Conservation (phyloP, 257 asterid species). For the Gentiana macrophylla region DNA sequence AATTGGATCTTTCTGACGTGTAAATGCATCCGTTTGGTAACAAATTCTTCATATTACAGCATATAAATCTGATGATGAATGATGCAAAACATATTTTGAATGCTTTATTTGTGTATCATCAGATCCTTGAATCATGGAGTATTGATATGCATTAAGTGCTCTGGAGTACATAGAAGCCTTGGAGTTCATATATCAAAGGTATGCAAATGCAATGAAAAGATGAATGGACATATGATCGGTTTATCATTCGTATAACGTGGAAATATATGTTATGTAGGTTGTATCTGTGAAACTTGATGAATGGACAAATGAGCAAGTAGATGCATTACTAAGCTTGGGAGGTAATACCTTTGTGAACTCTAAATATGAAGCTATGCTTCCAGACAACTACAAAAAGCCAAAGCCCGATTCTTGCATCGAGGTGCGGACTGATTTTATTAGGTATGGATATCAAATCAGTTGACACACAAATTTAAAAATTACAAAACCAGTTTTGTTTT, state of each 20-base stretch:
- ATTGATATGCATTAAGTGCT: slow-evolving; percentile 85
- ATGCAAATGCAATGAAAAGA: not conserved
- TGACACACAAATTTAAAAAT: not conserved
- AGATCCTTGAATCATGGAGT: slow-evolving; percentile 72
- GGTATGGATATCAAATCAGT: slow-evolving; percentile 17
- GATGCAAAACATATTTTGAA: too few relatives aligned
- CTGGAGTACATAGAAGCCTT: slow-evolving; percentile 91
- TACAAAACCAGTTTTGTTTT: not conserved
- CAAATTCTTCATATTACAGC: too few relatives aligned
- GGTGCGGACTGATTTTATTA: slow-evolving; percentile 81
- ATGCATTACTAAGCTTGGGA: slow-evolving; percentile 56
- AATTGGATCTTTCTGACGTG: too few relatives aligned
- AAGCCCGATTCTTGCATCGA: slow-evolving; percentile 58
- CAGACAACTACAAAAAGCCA: slow-evolving; percentile 47
- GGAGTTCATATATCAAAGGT: slow-evolving; percentile 96
- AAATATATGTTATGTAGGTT: slow-evolving; percentile 27
- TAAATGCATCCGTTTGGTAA: too few relatives aligned
- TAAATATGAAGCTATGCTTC: slow-evolving; percentile 69
- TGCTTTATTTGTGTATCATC: slow-evolving; percentile 16
- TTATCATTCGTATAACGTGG: too few relatives aligned
- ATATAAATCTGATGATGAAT: too few relatives aligned
- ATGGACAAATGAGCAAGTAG: slow-evolving; percentile 90
- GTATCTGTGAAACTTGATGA: slow-evolving; percentile 79
- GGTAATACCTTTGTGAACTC: slow-evolving; percentile 61
- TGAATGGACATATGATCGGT: too few relatives aligned